Evolutionary conservation across 305 asterid species (phyloP).

Genomic region (Fraxinus floribunda): DNA sequence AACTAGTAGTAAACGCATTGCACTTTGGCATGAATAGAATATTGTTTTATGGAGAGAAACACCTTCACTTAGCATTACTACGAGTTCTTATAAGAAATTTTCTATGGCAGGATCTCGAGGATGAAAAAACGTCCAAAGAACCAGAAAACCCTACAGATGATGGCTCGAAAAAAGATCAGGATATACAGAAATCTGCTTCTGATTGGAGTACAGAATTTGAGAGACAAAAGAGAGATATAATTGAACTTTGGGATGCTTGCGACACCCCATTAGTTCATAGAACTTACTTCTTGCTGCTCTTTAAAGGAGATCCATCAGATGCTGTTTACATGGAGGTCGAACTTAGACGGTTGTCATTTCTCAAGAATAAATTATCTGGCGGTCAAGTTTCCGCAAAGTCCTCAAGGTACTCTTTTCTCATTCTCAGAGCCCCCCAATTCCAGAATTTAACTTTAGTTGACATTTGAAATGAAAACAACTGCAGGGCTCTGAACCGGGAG

Average conservation of each 20-base stretch:
- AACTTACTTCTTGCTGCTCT: constrained; percentile 75
- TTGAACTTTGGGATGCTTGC: constrained; percentile 77
- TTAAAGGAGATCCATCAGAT: constrained; percentile 86
- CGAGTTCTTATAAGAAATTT: constrained; percentile 14
- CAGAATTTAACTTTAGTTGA: neutral
- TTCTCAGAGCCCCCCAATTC: neutral
- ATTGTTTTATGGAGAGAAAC: neutral
- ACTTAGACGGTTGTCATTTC: constrained; percentile 73
- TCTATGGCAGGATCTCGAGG: constrained; percentile 30
- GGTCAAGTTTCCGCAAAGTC: constrained; percentile 33
- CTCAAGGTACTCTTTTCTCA: constrained; percentile 46
- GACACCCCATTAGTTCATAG: constrained; percentile 73
- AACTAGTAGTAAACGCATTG: neutral
- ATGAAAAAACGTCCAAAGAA: constrained; percentile 12
- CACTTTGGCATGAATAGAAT: neutral
- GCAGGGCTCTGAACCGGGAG: constrained; percentile 55
- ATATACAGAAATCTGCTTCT: neutral
- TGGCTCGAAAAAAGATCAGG: neutral
- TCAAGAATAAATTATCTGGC: constrained; percentile 45
- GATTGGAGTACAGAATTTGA: neutral
- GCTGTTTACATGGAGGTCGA: constrained; percentile 92
- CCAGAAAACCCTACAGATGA: neutral
- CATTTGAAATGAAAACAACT: neutral
- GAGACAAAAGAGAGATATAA: constrained; percentile 61
- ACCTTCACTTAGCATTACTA: neutral